Base-by-base conservation (phyloP, 1,284 basidiomycete species). In the Trichosporon inkin region DNA sequence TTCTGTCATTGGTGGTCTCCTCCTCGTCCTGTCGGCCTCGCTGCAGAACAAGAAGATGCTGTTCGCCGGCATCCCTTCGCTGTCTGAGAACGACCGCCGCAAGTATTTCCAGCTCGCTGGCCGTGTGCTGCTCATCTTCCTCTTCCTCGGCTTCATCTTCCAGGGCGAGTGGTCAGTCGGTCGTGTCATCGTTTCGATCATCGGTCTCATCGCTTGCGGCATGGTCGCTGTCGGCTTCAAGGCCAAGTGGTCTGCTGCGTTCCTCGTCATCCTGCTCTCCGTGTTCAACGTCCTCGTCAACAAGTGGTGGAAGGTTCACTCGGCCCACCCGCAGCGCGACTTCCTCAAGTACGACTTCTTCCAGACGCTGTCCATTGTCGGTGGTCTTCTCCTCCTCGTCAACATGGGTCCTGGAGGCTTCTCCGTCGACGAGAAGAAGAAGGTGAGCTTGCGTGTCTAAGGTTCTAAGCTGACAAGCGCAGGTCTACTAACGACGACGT, bases 211-310 rank as follows among this genome's bases (percentile, higher is more conserved):
- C n/a, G 94, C 95, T 1, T 98, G 95, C 76, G 79, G 86, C 72
- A 97, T 97, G 92, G 94, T 99, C 57, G 96, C 94, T 10, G 85
- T 99, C 64, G 96, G 96, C 53, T 99, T 98, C 86, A 99, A 99
- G 82, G 95, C 96, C 71, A 95, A 97, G 79, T 97, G 93, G 92
- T 92, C 90, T 14, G 95, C 95, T 3, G 85, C 87, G n/a, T 98
- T 99, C 87, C 85, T 99, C 62, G 93, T 98, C 62, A 79, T 96
- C 68, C 84, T 95, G 6, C 81, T 99, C 68, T 91, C 88, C 74
- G 79, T 92, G 65, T 96, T 99, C 87, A 99, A 99, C 78, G 89
- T 98, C 36, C 89, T 95, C 71, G 91, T 92, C 80, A 99, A 99
- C 84, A 97, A 97, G 81, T 99, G 91, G 88, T 99, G 95, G 96